Evolutionary conservation across 192 early-diverging fungal genomes (phyloP).

Genomic region (Backusella morwellensis): DNA sequence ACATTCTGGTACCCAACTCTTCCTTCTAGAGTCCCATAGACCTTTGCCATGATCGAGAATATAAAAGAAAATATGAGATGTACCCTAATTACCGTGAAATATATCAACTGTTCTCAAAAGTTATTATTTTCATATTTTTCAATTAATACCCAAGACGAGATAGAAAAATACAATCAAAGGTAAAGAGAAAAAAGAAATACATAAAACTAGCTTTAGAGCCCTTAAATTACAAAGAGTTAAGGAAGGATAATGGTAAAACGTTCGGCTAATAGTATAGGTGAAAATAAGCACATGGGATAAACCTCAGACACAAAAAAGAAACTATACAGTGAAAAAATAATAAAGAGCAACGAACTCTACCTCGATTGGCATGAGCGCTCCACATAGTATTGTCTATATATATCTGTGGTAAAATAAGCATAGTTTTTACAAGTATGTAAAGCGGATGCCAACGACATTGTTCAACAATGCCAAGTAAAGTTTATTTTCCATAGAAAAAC

Average conservation of each 20-base stretch:
- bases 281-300: background rate
- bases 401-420: background rate
- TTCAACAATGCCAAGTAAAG: slow-evolving; percentile 2
- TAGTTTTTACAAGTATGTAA: background rate
- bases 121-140: background rate
- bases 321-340: background rate
- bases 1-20: background rate
- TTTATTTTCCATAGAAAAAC: background rate
- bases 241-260: background rate
- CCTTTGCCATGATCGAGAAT: background rate
- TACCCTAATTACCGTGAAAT: background rate
- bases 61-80: background rate
- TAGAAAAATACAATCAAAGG: background rate
- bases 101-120: background rate
- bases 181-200: background rate
- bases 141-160: background rate
- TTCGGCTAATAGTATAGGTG: background rate
- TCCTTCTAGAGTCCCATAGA: background rate
- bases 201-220: background rate
- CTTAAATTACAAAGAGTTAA: background rate
- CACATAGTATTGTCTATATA: background rate
- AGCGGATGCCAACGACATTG: background rate
- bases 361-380: background rate
- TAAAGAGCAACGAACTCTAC: background rate
- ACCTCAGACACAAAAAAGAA: background rate